A percentile compares a stretch with the other conserved stretches of the same genome.
Evolutionary conservation across 805 yeast species (phyloP).

Genomic region (Ogataea sp.): DNA sequence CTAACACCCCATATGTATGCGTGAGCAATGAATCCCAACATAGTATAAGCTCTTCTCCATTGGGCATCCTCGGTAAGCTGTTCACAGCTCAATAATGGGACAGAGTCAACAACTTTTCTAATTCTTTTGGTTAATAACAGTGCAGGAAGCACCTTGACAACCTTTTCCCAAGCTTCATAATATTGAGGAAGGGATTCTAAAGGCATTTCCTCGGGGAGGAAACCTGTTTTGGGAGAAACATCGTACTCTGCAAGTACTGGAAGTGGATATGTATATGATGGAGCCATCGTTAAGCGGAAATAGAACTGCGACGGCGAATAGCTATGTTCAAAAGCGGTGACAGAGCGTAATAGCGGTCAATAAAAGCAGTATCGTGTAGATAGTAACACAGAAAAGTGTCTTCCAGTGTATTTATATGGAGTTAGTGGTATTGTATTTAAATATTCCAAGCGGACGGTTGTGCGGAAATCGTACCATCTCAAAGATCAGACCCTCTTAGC

Average conservation of each 20-base stretch:
- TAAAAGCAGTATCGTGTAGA: too few species aligned
- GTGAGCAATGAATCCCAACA: constrained; percentile 74
- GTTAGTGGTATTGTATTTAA: too few species aligned
- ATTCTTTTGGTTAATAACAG: constrained; percentile 58
- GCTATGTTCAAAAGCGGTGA: neutral
- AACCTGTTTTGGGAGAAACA: constrained; percentile 65
- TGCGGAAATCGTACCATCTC: too few species aligned
- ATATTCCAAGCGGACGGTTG: too few species aligned
- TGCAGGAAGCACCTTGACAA: constrained; percentile 63
- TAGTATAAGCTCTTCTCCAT: constrained; percentile 71
- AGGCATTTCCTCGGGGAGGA: constrained; percentile 67
- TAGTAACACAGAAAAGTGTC: too few species aligned
- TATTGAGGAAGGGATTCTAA: constrained; percentile 46
- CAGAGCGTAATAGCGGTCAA: too few species aligned
- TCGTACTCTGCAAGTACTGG: constrained; percentile 59
- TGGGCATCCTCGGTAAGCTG: constrained; percentile 39
- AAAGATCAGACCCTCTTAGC: too few species aligned
- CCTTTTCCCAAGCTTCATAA: constrained; percentile 71
- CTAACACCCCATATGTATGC: constrained; percentile 86
- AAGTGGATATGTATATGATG: constrained; percentile 24
- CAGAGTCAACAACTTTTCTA: constrained; percentile 50
- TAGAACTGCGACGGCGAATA: neutral
- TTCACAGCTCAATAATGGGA: constrained; percentile 50
- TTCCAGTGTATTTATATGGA: too few species aligned
- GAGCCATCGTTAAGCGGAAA: neutral